Conservation (phyloP, 495 filamentous ascomycete species). For the Aspergillus hancockii region DNA sequence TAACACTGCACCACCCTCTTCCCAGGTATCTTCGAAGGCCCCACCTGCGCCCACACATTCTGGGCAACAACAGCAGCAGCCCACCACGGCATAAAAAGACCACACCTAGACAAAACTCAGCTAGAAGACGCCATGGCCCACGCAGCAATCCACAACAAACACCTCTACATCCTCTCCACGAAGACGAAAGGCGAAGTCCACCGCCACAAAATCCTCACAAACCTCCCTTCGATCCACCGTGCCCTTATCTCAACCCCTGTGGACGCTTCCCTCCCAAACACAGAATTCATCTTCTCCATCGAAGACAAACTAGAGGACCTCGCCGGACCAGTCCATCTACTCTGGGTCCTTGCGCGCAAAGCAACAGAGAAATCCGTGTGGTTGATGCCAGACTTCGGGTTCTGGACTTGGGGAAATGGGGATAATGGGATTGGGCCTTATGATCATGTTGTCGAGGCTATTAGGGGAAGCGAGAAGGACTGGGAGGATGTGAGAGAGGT, state of each 20-base stretch:
- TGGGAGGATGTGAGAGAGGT: constrained; percentile 46
- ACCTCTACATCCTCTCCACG: constrained; percentile 25
- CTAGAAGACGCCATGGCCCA: constrained; percentile 10
- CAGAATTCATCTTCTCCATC: constrained; percentile 51
- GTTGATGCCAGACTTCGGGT: constrained; percentile 70
- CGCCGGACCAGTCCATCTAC: constrained; percentile 35
- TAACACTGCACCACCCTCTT: too few species aligned
- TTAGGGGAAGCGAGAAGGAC: constrained; percentile 19
- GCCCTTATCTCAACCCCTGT: constrained; percentile 25
- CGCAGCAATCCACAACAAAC: constrained; percentile 8
- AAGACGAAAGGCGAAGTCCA: constrained; percentile 24
- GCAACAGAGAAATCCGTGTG: constrained; percentile 39
- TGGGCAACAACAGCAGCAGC: too few species aligned
- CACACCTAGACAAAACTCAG: constrained; percentile 9
- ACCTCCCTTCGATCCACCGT: constrained; percentile 25
- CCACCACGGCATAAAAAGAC: constrained; percentile 10
- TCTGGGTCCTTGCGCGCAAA: constrained; percentile 41
- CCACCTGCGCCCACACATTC: constrained; percentile 9
- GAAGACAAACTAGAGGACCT: constrained; percentile 35
- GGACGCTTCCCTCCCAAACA: constrained; percentile 49
- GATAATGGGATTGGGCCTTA: constrained; percentile 52
- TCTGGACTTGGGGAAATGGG: constrained; percentile 63
- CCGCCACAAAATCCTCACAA: constrained; percentile 28
- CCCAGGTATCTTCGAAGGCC: constrained; percentile 33
- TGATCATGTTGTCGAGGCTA: constrained; percentile 41